A percentile compares a stretch with the other conserved stretches of the same genome.
Conservation (phyloP, 345 rosid genomes). For the Citrus reticulata region DNA sequence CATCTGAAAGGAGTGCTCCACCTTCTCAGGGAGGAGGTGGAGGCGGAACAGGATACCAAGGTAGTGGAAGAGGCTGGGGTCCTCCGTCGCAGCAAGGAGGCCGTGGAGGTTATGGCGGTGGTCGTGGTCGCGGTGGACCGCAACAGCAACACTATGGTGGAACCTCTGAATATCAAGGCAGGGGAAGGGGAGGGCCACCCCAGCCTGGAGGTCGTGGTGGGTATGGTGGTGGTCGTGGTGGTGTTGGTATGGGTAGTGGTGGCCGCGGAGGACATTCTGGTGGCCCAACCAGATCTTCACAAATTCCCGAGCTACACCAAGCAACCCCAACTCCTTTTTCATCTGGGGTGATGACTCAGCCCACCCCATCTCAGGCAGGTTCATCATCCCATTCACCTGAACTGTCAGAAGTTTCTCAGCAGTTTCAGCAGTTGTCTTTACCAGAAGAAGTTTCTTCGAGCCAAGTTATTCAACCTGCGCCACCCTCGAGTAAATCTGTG, state of each 20-base stretch:
- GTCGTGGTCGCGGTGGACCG: slow-evolving; percentile 52
- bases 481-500: slow-evolving; percentile 71
- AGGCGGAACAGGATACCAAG: slow-evolving; percentile 39
- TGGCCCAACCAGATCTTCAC: slow-evolving; percentile 53
- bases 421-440: slow-evolving; percentile 48
- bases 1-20: slow-evolving; percentile 30
- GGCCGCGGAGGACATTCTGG: slow-evolving; percentile 51
- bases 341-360: slow-evolving; percentile 58
- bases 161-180: slow-evolving; percentile 54
- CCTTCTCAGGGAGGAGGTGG: slow-evolving; percentile 52
- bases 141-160: slow-evolving; percentile 65
- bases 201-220: slow-evolving; percentile 68
- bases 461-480: slow-evolving; percentile 58
- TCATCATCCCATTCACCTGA: slow-evolving; percentile 50
- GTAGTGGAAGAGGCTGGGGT: slow-evolving; percentile 56
- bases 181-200: slow-evolving; percentile 77
- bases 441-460: slow-evolving; percentile 45
- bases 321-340: slow-evolving; percentile 64
- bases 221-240: slow-evolving; percentile 30
- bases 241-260: slow-evolving; percentile 33
- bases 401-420: slow-evolving; percentile 31
- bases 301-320: slow-evolving; percentile 96
- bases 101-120: slow-evolving; percentile 47
- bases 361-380: slow-evolving; percentile 48
- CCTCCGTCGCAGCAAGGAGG: slow-evolving; percentile 68